These are phyloP conservation scores for Daldinia concentrica DNA, from an alignment of 495 filamentous ascomycete genomes.

Conservation along the genomic window DNA sequence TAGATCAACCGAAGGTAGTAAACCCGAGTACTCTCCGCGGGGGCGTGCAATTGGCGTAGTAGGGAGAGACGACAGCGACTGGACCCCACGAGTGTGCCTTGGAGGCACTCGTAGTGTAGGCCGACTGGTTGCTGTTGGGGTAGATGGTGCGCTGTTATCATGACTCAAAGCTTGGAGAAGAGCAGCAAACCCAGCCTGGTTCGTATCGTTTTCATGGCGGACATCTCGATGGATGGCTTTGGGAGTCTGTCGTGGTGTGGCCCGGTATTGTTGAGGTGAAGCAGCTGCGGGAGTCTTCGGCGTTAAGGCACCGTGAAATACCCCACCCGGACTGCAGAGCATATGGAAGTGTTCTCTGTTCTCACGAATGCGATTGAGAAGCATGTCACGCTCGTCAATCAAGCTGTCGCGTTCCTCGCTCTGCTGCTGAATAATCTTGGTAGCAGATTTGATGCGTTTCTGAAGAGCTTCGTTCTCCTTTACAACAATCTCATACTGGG, in stretches of 20 bases:
- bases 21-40: conserved; percentile 55
- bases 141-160: conserved; percentile 73
- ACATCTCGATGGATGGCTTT: conserved; percentile 52
- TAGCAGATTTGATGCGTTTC: conserved; percentile 73
- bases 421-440: conserved; percentile 73
- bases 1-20: conserved; percentile 64
- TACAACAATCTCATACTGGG: conserved; percentile 66
- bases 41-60: conserved; percentile 69
- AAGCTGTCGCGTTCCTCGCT: conserved; percentile 73
- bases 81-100: conserved; percentile 71
- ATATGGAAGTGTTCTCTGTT: conserved; percentile 84
- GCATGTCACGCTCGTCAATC: conserved; percentile 73
- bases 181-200: conserved; percentile 72
- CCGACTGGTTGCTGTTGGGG: conserved; percentile 50
- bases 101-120: conserved; percentile 57
- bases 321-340: conserved; percentile 66
- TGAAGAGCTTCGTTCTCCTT: conserved; percentile 70
- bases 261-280: conserved; percentile 59
- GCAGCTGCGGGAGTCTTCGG: conserved; percentile 60
- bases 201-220: conserved; percentile 52
- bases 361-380: conserved; percentile 84
- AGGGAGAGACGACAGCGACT: conserved; percentile 83
- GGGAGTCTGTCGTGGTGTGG: conserved; percentile 59
- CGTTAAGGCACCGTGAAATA: conserved; percentile 62
- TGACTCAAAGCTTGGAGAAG: conserved; percentile 80